Percentiles rank a stretch among this genome's conserved stretches.
Evolutionary conservation across 306 rosid species (phyloP).

Genomic region (Cyclanthera cordifolia): DNA sequence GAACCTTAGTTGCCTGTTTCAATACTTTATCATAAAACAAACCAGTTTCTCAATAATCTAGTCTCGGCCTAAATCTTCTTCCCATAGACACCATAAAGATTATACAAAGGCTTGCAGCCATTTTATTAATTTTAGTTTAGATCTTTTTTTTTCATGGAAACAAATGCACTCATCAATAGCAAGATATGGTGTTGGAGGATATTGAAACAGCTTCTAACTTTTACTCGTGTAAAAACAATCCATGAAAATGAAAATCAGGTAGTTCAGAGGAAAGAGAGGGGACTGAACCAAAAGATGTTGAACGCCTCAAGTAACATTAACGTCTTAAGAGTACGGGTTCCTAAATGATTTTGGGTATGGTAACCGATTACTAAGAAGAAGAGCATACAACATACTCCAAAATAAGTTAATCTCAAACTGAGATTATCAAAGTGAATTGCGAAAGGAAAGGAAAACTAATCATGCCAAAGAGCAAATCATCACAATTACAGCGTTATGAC

Average conservation of each 20-base stretch:
- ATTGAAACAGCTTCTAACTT: background rate
- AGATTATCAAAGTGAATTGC: background rate
- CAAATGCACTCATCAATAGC: too few relatives aligned
- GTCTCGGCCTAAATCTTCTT: background rate
- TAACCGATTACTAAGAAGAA: slow-evolving; percentile 40
- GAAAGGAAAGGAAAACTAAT: background rate
- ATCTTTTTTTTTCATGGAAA: too few relatives aligned
- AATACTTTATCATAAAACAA: too few relatives aligned
- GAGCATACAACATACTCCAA: slow-evolving; percentile 1
- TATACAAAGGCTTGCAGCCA: background rate
- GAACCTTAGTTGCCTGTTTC: background rate
- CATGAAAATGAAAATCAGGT: background rate
- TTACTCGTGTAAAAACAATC: background rate
- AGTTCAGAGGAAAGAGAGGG: slow-evolving; percentile 16
- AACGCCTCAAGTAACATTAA: slow-evolving; percentile 84
- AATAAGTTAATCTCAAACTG: background rate
- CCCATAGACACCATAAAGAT: background rate
- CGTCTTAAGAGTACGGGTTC: slow-evolving; percentile 84
- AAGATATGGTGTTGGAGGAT: background rate
- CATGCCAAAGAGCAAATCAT: background rate
- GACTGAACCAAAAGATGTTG: slow-evolving; percentile 64
- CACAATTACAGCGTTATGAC: background rate
- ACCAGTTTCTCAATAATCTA: background rate
- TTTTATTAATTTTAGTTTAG: background rate
- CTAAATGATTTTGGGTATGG: slow-evolving; percentile 83